Percentiles rank a stretch among this genome's conserved stretches.
Conservation (phyloP, 1,284 basidiomycete genomes). For the Moesziomyces antarcticus region DNA sequence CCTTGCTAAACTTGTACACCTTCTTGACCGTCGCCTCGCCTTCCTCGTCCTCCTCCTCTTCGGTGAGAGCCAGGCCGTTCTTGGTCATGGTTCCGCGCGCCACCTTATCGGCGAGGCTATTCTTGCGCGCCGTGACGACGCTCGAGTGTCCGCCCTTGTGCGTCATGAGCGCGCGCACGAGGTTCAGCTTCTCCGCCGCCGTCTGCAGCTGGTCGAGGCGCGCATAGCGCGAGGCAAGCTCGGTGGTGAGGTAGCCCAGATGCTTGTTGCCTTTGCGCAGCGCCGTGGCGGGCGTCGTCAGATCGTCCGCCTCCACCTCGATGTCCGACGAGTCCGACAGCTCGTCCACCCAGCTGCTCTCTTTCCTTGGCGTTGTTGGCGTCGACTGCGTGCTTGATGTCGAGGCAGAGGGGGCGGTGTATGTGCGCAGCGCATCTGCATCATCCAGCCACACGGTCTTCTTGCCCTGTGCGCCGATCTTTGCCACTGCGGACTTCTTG, state of each 20-base stretch:
- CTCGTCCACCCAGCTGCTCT: conserved; percentile 26
- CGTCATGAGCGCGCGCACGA: conserved; percentile 60
- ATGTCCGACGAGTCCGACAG: conserved; percentile 24
- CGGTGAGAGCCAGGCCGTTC: conserved; percentile 49
- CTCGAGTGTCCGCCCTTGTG: conserved; percentile 39
- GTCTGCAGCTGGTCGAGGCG: conserved; percentile 52
- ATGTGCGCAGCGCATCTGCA: conserved; percentile 41
- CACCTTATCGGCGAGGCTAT: conserved; percentile 37
- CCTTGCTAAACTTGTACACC: conserved; percentile 55
- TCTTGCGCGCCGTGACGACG: conserved; percentile 33
- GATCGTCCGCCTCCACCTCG: conserved; percentile 16
- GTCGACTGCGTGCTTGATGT: neutral
- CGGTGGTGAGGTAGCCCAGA: conserved; percentile 49
- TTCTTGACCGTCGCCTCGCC: conserved; percentile 17
- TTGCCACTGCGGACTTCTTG: conserved; percentile 1
- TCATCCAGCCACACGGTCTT: conserved; percentile 65
- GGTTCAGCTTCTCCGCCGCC: conserved; percentile 55
- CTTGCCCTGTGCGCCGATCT: conserved; percentile 57
- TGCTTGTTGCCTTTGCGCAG: conserved; percentile 52
- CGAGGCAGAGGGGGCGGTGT: conserved; percentile 9
- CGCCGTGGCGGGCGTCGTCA: conserved; percentile 3
- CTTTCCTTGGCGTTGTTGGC: conserved; percentile 1
- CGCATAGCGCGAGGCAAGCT: conserved; percentile 53
- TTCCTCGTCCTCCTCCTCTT: conserved; percentile 42
- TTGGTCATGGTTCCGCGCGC: conserved; percentile 46